These are phyloP conservation scores for Aureoboletus auriporus DNA, from an alignment of 768 basidiomycete genomes.

Conservation along the genomic window DNA sequence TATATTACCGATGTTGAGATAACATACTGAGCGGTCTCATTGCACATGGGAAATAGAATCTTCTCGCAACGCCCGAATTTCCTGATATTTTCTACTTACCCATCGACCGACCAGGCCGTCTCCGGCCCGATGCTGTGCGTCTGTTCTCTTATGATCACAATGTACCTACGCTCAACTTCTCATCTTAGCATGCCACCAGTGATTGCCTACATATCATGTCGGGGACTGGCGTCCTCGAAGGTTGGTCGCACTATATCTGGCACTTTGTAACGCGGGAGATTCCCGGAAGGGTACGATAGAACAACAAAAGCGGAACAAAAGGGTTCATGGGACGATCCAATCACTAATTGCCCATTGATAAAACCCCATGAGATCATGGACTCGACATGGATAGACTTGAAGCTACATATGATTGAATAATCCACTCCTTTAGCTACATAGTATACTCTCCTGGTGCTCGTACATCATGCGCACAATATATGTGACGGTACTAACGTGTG, in stretches of 20 bases:
- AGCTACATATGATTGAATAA: too few species aligned
- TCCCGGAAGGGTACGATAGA: constrained; percentile 19
- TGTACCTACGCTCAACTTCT: background rate
- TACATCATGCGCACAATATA: too few species aligned
- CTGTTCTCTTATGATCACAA: background rate
- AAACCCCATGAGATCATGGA: background rate
- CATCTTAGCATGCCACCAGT: constrained; percentile 35
- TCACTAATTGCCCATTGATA: background rate
- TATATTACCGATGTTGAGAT: background rate
- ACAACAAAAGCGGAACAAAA: background rate
- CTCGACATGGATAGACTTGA: too few species aligned
- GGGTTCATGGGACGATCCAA: background rate
- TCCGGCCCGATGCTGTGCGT: constrained; percentile 65
- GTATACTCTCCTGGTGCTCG: too few species aligned
- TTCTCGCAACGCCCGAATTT: constrained; percentile 40
- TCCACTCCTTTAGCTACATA: too few species aligned
- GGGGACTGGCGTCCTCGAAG: constrained; percentile 46
- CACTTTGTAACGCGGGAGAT: constrained; percentile 42
- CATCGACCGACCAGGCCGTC: constrained; percentile 57
- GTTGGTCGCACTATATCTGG: constrained; percentile 52
- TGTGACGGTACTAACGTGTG: too few species aligned
- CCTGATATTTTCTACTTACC: constrained; percentile 55
- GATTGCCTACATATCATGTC: constrained; percentile 48
- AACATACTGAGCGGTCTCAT: constrained; percentile 3
- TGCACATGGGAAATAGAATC: constrained; percentile 28